These are phyloP conservation scores for Heterobasidion parviporum DNA, from an alignment of 1,284 basidiomycete genomes.

Conservation along the genomic window DNA sequence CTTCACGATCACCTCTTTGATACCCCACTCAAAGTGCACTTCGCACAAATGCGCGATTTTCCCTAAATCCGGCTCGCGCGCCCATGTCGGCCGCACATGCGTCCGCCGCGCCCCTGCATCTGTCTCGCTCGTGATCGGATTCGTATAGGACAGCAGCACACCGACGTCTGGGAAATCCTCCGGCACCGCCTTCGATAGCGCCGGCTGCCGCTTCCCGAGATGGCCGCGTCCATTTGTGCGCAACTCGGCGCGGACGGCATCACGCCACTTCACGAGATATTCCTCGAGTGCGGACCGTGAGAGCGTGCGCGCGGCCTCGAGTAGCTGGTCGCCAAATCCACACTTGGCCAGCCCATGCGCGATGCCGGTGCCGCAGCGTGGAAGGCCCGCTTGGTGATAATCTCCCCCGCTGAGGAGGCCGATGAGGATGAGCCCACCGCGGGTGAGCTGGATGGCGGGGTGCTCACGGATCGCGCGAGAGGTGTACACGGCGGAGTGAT, in stretches of 20 bases:
- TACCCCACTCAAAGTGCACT: constrained; percentile 85
- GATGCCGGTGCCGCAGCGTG: constrained; percentile 53
- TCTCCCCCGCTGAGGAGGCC: constrained; percentile 88
- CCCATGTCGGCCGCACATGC: constrained; percentile 34
- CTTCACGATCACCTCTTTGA: constrained; percentile 68
- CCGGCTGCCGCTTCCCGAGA: constrained; percentile 55
- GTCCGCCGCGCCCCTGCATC: constrained; percentile 28
- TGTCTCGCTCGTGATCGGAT: constrained; percentile 69
- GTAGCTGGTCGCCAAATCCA: constrained; percentile 63
- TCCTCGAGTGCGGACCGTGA: constrained; percentile 34
- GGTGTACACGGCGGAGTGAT: constrained; percentile 64
- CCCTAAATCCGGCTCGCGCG: constrained; percentile 61
- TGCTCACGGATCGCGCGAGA: constrained; percentile 43
- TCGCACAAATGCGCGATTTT: constrained; percentile 74
- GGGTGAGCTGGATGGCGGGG: constrained; percentile 52
- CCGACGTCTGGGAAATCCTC: constrained; percentile 59
- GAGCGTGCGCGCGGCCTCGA: constrained; percentile 50
- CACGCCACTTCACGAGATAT: constrained; percentile 60
- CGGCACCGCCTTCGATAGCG: constrained; percentile 54
- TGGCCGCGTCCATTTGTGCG: constrained; percentile 9
- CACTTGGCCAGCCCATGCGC: constrained; percentile 63
- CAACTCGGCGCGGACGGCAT: constrained; percentile 51
- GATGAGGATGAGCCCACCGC: constrained; percentile 77
- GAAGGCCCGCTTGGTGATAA: constrained; percentile 68
- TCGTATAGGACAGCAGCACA: constrained; percentile 65